Base-by-base conservation (phyloP, 1,284 basidiomycete species). In the Pterulicium gracile region DNA sequence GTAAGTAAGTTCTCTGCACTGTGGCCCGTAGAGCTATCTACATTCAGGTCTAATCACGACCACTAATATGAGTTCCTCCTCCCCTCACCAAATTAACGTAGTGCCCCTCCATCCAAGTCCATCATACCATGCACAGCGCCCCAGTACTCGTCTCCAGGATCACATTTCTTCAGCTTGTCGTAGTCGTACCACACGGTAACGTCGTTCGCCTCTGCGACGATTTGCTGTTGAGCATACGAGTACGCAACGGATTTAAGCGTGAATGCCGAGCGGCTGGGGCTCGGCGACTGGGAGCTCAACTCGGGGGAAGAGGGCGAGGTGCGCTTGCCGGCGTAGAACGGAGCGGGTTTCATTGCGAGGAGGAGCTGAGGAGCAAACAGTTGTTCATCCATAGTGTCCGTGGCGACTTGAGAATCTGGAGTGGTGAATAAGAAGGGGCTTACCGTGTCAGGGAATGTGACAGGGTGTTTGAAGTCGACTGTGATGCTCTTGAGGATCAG, bases 161-260 rank as follows among this genome's bases (percentile, higher is more conserved):
- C 70, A 52, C 74, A 77, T 59, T 82, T 87, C 58, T 63, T 68
- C 47, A 82, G 63, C 19, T 53, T 66, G 47, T 82, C 79, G 52
- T 86, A 85, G 57, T 84, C 77, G 49, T 86, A 87, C 84, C 84
- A 87, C 7, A 84, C 83, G 19, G 82, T 58, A 3, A 70, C 68
- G 45, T 78, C 75, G 55, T 77, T 74, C 1, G 77, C 74, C 49
- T 78, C 72, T 1, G 81, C 73, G 3, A 85, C 82, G 46, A 82
- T 66, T 4, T 69, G 62, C 35, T 69, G 65, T 56, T 85, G 83
- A 4, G 65, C 56, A 42, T 80, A 69, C 5, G 81, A 84, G 61
- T 77, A 86, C 15, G 79, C 75, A 17, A 68, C 69, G 4, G 72
- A 72, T 13, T 61, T 61, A 32, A 78, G 62, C 43, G 65, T 59